phyloP scores from a whole-genome alignment of 352 stramenopile species.

The Globisporangium nagaii region DNA sequence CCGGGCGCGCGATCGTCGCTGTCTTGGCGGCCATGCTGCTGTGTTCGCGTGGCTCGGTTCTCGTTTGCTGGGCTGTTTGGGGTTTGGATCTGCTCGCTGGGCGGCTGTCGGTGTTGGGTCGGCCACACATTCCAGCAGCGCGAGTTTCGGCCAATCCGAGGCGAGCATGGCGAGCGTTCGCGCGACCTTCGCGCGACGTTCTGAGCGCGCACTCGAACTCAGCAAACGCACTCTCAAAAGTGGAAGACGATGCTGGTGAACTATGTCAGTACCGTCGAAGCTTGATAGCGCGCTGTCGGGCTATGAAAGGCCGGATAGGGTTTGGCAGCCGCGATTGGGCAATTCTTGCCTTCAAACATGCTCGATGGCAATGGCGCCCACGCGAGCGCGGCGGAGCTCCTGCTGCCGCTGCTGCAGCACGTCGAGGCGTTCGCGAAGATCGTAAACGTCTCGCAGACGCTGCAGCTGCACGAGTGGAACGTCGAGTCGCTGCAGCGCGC shows the following conservation, averaged over 20 bases:
- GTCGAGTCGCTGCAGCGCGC: constrained; percentile 34
- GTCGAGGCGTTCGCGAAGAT: constrained; percentile 38
- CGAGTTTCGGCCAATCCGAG: neutral
- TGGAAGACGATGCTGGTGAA: too few species aligned
- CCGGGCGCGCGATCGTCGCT: constrained; percentile 51
- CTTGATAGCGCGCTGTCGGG: too few species aligned
- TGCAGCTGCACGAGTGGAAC: constrained; percentile 46
- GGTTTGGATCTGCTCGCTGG: neutral
- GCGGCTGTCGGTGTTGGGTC: too few species aligned
- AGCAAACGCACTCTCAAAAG: too few species aligned
- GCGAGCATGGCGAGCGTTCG: neutral
- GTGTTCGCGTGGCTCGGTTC: neutral
- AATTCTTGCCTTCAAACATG: neutral
- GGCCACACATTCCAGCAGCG: constrained; percentile 1
- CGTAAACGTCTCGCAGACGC: constrained; percentile 42
- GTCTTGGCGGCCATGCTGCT: constrained; percentile 25
- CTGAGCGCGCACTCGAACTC: too few species aligned
- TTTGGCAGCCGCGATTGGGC: too few species aligned
- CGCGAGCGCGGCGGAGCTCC: neutral
- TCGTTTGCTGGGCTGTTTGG: neutral
- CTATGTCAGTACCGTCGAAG: neutral
- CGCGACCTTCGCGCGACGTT: neutral
- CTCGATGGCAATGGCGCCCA: neutral
- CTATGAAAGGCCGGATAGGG: too few species aligned
- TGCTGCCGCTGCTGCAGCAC: constrained; percentile 12